Evolutionary conservation across 306 rosid genomes (phyloP), one percentile per base, ranked within the genome.

Genomic region (Prunus mira): DNA sequence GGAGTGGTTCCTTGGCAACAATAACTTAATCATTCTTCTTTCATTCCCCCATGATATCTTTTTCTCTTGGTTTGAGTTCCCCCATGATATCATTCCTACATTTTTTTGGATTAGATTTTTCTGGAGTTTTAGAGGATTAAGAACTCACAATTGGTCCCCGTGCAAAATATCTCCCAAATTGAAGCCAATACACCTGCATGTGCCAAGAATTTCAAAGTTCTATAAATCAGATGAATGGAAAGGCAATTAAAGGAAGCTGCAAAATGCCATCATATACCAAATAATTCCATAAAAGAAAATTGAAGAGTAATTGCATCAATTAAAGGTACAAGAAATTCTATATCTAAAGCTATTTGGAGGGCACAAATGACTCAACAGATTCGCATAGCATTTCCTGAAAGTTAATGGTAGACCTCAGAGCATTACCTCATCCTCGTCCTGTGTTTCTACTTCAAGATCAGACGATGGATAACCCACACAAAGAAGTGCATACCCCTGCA

Each of bases 401-500:
- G 52, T 19, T 70, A 67, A 78, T 46, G 49, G 65, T 34, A 54
- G 43, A 58, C 58, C 46, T 60, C 43, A 56, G 61, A 69, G 66
- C 73, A 74, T 81, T 86, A 92, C 99, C 97, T 95, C 99, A 81
- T 95, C 99, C 85, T 95, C 99, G 34, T 95, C 99, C 85, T 95
- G 99, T 25, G 99, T 95, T 89, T 95, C 99, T 24, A 92, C 99
- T 84, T 95, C 97, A 60, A 95, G 81, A 52, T 95, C 99, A 76
- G 99, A 85, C 47, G 93, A 71, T 12, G 98, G 99, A 82, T 85
- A 95, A 10, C 99, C 93, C 78, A 95, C 99, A 69, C 99, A 95
- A 54, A 95, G 99, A 82, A 95, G 97, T 74, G 99, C 99, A 81
- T 95, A 95, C 24, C 99, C 99, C 97, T 95, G 96, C 82, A 88